Percentiles rank a stretch among this genome's conserved stretches.
Evolutionary conservation across 1,139 yeast species (phyloP).

Genomic region (Diutina scorzettiae): DNA sequence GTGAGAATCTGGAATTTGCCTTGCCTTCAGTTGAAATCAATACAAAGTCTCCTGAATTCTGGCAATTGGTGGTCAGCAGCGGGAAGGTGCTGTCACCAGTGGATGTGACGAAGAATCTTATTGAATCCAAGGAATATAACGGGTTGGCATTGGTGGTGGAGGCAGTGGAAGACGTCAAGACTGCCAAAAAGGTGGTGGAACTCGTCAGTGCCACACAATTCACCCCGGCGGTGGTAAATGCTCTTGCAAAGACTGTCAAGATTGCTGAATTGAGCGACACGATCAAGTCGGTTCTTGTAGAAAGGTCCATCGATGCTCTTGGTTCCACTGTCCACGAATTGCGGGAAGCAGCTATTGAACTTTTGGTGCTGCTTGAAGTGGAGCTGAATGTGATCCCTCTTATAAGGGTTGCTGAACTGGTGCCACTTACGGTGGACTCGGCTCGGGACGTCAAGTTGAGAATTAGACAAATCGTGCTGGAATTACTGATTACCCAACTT

Average conservation of each 20-base stretch:
- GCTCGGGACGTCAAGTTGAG: constrained; percentile 1
- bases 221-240: background rate
- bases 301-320: background rate
- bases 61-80: background rate
- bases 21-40: background rate
- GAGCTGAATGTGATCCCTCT: background rate
- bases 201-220: background rate
- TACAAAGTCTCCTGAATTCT: background rate
- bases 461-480: background rate
- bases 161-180: background rate
- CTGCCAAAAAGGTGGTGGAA: background rate
- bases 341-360: background rate
- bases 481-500: background rate
- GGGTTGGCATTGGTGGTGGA: background rate
- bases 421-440: background rate
- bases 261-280: background rate
- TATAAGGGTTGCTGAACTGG: background rate
- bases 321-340: background rate
- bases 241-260: background rate
- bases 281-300: background rate
- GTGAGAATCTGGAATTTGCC: background rate
- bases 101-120: background rate
- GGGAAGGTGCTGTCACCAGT: background rate
- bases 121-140: background rate
- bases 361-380: background rate